Evolutionary conservation across 257 asterid genomes (phyloP), one percentile per base, ranked within the genome.

Genomic region (Capsicum chinense): DNA sequence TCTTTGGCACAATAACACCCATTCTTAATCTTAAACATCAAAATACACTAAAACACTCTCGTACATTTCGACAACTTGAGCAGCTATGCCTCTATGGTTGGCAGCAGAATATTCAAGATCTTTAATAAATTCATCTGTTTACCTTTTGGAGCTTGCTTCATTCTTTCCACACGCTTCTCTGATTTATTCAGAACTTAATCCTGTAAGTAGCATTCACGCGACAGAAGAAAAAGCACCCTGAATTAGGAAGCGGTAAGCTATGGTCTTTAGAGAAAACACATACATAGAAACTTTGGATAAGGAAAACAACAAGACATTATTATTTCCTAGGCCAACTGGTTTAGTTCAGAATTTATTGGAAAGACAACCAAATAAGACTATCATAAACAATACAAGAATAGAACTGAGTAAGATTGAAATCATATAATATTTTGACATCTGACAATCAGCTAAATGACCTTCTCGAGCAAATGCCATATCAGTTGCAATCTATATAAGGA

Each of bases 91-190:
- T 68, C 76, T 7, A 68, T 44, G 48, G 52, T 68, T 68, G 78
- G 54, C 26, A 68, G 54, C 78, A 39, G 26, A 68, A 15, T 15
- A 68, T 39, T 39, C 54, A 37, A 7, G 78, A 68, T 39, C 52
- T 68, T 68, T 68, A 68, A 68, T 68, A 68, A 68, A 68, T 68
- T 68, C 54, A 39, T 68, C 78, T 15, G 78, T 68, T 68, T 68
- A 39, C 15, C 48, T 3, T 68, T 68, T 68, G 33, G 50, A 68
- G 54, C 78, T 68, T 39, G 78, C 14, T 37, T 67, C 74, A 35
- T 67, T 67, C 12, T 67, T 39, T 68, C 26, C 78, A 39, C 78
- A 15, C 54, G 16, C 54, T 26, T 58, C 9, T 17, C 64, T 60
- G 35, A 60, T n/a, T 60, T 3, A 60, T 12, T 60, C 67, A 60